Base-by-base conservation (phyloP, 352 stramenopile species). In the Phytophthora ohioensis region DNA sequence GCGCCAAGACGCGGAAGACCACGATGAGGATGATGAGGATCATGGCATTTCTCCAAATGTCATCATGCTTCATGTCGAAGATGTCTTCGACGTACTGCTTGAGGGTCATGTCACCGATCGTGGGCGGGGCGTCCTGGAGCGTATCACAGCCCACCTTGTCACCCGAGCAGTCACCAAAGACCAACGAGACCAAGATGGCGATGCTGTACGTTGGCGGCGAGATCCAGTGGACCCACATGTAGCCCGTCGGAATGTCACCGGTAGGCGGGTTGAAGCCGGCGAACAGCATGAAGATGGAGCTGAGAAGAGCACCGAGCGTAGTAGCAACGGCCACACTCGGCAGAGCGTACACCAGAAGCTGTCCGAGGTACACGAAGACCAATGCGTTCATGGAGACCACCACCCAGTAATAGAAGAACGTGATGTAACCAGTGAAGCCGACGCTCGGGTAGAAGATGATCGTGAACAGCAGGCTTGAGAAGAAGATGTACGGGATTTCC, bases 361-460 rank as follows among this genome's bases (percentile, higher is more conserved):
- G 74, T 3, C 67, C 81, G 9, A 87, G 58, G 62, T 89, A 92
- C 31, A 81, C 74, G 46, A 81, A 76, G 30, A 87, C 57, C n/a
- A 90, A 48, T 34, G 85, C 55, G 47, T 88, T 76, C 17, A 91
- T 60, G 12, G 66, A 76, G 27, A 86, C 52, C 4, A 80, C 61
- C 30, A 92, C 17, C 79, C 84, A 90, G 68, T 85, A 92, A 57
- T 81, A 78, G 38, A 87, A 59, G 64, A 84, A 85, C 15, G 74
- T 75, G 43, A 38, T 42, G 15, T 74, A 58, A 32, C 79, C 82
- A 0, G 69, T 70, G 61, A 91, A 87, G 60, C 80, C 81, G 6
- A 88, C 79, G 13, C 81, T 81, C 15, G 82, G 81, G 73, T 80
- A 91, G 17, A 84, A 69, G 42, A 92, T 88, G 51, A 90, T 74